Evolutionary conservation across 768 basidiomycete species (phyloP), one percentile per base, ranked within the genome.

Genomic region (Trametes villosa): DNA sequence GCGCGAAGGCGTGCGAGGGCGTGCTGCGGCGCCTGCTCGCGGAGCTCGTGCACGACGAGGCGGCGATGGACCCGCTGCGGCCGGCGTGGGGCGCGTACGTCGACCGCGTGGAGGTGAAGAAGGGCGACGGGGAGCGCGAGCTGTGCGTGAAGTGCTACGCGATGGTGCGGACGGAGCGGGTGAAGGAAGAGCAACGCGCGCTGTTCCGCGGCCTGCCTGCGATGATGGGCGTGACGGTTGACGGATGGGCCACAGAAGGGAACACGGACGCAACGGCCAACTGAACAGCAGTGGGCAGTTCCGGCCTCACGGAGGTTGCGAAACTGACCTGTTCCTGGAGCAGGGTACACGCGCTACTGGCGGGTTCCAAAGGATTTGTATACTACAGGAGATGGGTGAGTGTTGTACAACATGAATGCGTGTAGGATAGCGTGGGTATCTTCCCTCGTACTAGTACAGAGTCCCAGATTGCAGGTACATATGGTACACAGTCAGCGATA

Each of bases 61-160:
- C 26, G n/a, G 48, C 22, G n/a, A 36, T 50, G 48, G 29, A 36
- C 31, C 31, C 31, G 48, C 48, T 34, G 27, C 20, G 31, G 2
- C 31, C 13, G 3, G 20, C 33, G 13, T 36, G 31, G 48, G 31
- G 15, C 31, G 12, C 9, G n/a, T 50, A 34, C 20, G 42, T 41
- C 40, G 30, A 20, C 18, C n/a, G n/a, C 24, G 6, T 42, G 0
- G 26, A 31, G 29, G 44, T 41, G 29, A 40, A 34, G 27, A 41
- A 50, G 31, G 26, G 33, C 41, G 53, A 61, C 42, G 20, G 31
- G 20, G 41, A 38, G 22, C 30, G 57, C 17, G 31, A 49, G 53
- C 42, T 61, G 22, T 56, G 60, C 48, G 38, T 24, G 31, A 22
- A 41, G 40, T 55, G 53, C 41, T 55, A 55, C 20, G 30, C 29